A percentile compares a stretch with the other conserved stretches of the same genome.
phyloP scores from a whole-genome alignment of 139 green algal genomes.

The Diplosphaera chodatii region DNA sequence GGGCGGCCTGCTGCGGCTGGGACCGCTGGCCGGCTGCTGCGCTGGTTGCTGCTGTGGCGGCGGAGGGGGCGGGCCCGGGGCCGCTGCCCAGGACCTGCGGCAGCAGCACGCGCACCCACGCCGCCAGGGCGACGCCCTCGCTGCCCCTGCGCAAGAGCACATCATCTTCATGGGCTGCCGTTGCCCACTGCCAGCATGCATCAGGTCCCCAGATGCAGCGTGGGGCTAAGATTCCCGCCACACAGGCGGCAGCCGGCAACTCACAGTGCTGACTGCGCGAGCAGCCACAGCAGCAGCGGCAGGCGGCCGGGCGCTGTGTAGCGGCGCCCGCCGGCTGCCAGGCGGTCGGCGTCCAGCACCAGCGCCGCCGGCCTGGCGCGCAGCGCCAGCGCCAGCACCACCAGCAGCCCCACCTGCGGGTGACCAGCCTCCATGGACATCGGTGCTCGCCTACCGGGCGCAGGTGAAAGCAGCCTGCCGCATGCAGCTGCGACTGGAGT shows the following conservation, averaged over 20 bases:
- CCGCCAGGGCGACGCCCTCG: slow-evolving; percentile 12
- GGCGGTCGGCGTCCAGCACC: slow-evolving; percentile 7
- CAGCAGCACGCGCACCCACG: slow-evolving; percentile 35
- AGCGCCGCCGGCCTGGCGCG: slow-evolving; percentile 20
- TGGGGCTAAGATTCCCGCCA: no score
- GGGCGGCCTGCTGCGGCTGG: neutral
- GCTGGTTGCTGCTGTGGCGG: neutral
- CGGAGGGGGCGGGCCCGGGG: slow-evolving; percentile 1
- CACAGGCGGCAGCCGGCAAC: no score
- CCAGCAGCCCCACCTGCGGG: slow-evolving; percentile 16
- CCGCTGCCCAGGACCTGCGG: slow-evolving; percentile 26
- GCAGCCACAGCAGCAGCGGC: slow-evolving; percentile 27
- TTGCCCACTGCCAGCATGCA: no score
- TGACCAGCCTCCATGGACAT: no score
- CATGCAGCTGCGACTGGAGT: no score
- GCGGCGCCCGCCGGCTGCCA: slow-evolving; percentile 10
- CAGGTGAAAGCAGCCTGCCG: no score
- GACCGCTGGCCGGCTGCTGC: no score
- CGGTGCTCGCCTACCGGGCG: no score
- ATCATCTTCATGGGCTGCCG: no score
- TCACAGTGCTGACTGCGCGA: slow-evolving; percentile 17
- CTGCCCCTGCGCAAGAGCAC: slow-evolving; percentile 4
- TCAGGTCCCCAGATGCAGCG: no score
- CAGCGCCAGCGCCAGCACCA: slow-evolving; percentile 17
- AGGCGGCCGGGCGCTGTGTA: slow-evolving; percentile 14